Percentiles rank a stretch among this genome's conserved stretches.
Evolutionary conservation across 2,329 filamentous ascomycete genomes (phyloP).

Genomic region (Neonectria faginata): DNA sequence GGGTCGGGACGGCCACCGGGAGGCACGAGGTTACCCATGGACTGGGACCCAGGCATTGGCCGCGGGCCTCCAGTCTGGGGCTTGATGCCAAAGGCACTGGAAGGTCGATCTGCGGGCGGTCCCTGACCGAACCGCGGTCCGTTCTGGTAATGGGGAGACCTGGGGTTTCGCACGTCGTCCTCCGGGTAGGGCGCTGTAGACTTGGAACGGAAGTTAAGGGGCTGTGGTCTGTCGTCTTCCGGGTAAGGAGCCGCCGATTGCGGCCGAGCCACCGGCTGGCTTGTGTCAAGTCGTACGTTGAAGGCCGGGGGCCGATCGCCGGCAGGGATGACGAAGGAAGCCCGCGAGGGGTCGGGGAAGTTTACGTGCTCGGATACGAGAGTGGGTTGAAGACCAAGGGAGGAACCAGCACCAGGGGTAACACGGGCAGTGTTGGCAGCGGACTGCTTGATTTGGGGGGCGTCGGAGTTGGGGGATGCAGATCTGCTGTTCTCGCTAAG

Average conservation of each 20-base stretch:
- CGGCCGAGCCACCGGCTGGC: slow-evolving; percentile 53
- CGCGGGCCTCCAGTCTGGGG: slow-evolving; percentile 53
- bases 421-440: slow-evolving; percentile 33
- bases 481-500: slow-evolving; percentile 57
- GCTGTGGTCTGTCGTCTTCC: slow-evolving; percentile 71
- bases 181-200: slow-evolving; percentile 75
- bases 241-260: slow-evolving; percentile 77
- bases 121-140: slow-evolving; percentile 63
- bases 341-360: slow-evolving; percentile 61
- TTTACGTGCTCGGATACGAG: slow-evolving; percentile 54
- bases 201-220: slow-evolving; percentile 58
- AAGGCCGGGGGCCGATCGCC: slow-evolving; percentile 62
- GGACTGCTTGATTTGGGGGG: slow-evolving; percentile 27
- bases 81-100: slow-evolving; percentile 67
- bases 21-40: slow-evolving; percentile 60
- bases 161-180: slow-evolving; percentile 59
- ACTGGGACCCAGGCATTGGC: slow-evolving; percentile 57
- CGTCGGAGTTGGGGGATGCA: slow-evolving; percentile 45
- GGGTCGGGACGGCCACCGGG: slow-evolving; percentile 48
- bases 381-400: slow-evolving; percentile 55
- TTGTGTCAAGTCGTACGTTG: slow-evolving; percentile 60
- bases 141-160: slow-evolving; percentile 57
- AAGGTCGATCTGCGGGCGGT: slow-evolving; percentile 61
- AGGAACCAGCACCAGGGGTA: slow-evolving; percentile 48
- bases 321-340: slow-evolving; percentile 49